These are phyloP conservation scores for Gossypium gossypioides DNA, from an alignment of 441 rosid genomes.

Conservation along the genomic window DNA sequence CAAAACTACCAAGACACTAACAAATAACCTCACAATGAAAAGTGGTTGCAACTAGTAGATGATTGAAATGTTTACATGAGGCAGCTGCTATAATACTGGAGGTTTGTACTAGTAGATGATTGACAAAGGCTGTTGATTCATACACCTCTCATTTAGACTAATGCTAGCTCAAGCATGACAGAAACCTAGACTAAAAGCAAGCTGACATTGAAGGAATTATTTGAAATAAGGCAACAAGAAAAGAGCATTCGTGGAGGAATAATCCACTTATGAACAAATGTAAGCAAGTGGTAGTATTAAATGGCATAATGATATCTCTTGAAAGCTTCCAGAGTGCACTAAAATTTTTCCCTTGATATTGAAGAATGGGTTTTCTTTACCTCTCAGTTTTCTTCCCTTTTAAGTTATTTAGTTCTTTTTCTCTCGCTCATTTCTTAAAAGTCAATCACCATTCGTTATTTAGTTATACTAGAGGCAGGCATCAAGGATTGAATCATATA, in stretches of 20 bases:
- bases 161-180: not conserved
- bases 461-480: not conserved
- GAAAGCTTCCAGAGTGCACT: not conserved
- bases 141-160: not conserved
- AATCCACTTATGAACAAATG: not conserved
- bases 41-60: not conserved
- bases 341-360: not conserved
- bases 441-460: not conserved
- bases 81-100: not conserved
- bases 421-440: not conserved
- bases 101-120: not conserved
- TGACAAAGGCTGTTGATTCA: not conserved
- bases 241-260: not conserved
- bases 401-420: not conserved
- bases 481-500: not conserved
- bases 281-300: not conserved
- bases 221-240: not conserved
- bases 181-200: not conserved
- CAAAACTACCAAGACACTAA: not conserved
- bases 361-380: not conserved
- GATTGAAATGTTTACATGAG: not conserved
- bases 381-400: not conserved
- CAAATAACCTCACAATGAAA: not conserved
- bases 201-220: not conserved
- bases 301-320: not conserved